Base-by-base conservation (phyloP, 208 protist species). In the Eutreptiella sp. region DNA sequence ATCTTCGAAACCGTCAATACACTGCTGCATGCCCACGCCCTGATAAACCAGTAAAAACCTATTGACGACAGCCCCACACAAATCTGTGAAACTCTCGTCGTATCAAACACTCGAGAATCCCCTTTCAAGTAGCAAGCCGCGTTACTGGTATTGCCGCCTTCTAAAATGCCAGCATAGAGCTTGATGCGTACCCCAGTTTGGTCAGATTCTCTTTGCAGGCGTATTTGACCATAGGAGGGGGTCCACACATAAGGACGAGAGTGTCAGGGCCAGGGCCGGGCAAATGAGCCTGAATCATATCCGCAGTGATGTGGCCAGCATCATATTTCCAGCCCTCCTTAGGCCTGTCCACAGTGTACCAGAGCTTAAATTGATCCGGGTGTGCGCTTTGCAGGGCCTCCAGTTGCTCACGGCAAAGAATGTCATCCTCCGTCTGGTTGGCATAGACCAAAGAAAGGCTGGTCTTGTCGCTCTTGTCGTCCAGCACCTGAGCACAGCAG, bases 361-460 rank as follows among this genome's bases (percentile, higher is more conserved):
- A 92, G 0, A 21, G 77, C 79, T 86, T 4, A 89, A 68, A 35
- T 84, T 53, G 26, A 87, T 66, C 39, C 66, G 77, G 7, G 69
- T 66, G 32, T 75, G 53, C 47, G 53, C 50, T n/a, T 68, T 76
- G 23, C 65, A 41, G 50, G 38, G 71, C 72, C 39, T 93, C 88
- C 3, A 94, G 75, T 73, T 88, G 76, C 35, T 82, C 71, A 29
- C 84, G 76, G 69, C 94, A 58, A 26, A 94, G 74, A 68, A 95
- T 94, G 61, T 95, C 90, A 0, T 85, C 52, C 67, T 89, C 85
- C 0, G 80, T 85, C 60, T 84, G 69, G 63, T 93, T 95, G 31
- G 73, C 80, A 63, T 80, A 93, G 0, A 95, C 63, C 21, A 95
- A 77, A 42, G 60, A 83, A 14, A 93, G 64, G 53, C 81, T 62